Evolutionary conservation across 768 basidiomycete genomes (phyloP).

Genomic region (Pulveroboletus frians): DNA sequence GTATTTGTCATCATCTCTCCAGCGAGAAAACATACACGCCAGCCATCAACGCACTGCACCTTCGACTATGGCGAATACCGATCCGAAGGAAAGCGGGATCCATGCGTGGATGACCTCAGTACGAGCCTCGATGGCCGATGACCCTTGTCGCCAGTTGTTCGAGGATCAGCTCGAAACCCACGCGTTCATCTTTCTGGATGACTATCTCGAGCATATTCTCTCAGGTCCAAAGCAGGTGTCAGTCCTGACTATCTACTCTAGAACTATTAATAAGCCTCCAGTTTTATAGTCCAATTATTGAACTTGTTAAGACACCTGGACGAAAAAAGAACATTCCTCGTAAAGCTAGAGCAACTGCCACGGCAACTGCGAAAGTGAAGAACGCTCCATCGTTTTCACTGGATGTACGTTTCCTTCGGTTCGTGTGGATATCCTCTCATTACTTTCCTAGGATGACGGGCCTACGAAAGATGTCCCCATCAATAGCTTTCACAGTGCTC

Average conservation of each 20-base stretch:
- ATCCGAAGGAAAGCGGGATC: constrained; percentile 39
- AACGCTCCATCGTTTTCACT: constrained; percentile 37
- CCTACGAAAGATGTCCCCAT: constrained; percentile 38
- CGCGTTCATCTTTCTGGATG: constrained; percentile 75
- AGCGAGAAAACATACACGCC: neutral
- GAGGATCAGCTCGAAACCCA: constrained; percentile 70
- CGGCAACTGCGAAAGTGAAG: constrained; percentile 42
- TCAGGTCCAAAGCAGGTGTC: constrained; percentile 65
- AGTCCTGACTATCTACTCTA: constrained; percentile 12
- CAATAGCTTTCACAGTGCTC: constrained; percentile 44
- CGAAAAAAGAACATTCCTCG: constrained; percentile 56
- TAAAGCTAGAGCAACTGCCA: constrained; percentile 42
- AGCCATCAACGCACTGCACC: neutral
- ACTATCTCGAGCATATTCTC: constrained; percentile 69
- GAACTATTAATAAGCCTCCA: neutral
- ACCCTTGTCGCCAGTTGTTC: constrained; percentile 65
- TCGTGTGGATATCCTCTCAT: constrained; percentile 7
- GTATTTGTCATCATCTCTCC: constrained; percentile 12
- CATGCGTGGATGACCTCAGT: constrained; percentile 65
- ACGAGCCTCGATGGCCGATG: constrained; percentile 62
- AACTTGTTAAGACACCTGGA: constrained; percentile 80
- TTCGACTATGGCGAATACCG: constrained; percentile 8
- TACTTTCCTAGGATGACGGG: constrained; percentile 30
- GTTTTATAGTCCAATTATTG: constrained; percentile 56
- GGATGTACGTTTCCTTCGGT: constrained; percentile 36